Evolutionary conservation across 495 filamentous ascomycete genomes (phyloP), one percentile per base, ranked within the genome.

Genomic region (Daldinia decipiens): DNA sequence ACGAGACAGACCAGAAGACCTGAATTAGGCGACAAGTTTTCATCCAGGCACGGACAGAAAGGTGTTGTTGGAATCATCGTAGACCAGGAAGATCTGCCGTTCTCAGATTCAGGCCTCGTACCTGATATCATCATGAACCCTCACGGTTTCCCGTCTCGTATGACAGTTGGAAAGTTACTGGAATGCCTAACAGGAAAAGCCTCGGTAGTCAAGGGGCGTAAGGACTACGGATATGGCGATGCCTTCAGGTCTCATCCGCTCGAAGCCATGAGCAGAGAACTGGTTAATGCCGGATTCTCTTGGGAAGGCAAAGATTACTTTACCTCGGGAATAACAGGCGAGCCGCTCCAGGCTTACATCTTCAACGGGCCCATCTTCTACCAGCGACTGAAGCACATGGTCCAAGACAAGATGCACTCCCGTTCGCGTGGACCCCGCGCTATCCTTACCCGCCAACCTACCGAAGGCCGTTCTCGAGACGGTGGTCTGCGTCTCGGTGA

Each of bases 101-200:
- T 99, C 82, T 91, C 91, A 8, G 95, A 98, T 79, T 83, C 87
- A 39, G 96, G 95, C 4, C 90, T 99, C 68, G 88, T 87, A 40
- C 95, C 95, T 0, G 95, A 99, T 78, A 95, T 99, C 75, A 99
- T 99, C 88, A 99, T 99, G 96, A 99, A 99, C 82, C 95, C 95
- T 1, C 95, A 99, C 81, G 95, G 96, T 88, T 98, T 99, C 86
- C 95, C 95, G 7, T 98, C 94, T 11, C 95, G 95, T 78, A 99
- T 99, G 95, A 99, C 95, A 53, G 96, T 99, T 71, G 95, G 96
- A 9, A 98, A 99, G 79, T 93, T 99, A 85, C 85, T 99, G 57
- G 95, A 99, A 79, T 90, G 97, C 47, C 85, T 99, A 12, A 91
- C 95, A 1, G 96, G 96, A 53, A 99, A 99, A 80, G 95, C 96